These are phyloP conservation scores for Onygena corvina DNA, from an alignment of 2,329 filamentous ascomycete genomes.

Conservation along the genomic window DNA sequence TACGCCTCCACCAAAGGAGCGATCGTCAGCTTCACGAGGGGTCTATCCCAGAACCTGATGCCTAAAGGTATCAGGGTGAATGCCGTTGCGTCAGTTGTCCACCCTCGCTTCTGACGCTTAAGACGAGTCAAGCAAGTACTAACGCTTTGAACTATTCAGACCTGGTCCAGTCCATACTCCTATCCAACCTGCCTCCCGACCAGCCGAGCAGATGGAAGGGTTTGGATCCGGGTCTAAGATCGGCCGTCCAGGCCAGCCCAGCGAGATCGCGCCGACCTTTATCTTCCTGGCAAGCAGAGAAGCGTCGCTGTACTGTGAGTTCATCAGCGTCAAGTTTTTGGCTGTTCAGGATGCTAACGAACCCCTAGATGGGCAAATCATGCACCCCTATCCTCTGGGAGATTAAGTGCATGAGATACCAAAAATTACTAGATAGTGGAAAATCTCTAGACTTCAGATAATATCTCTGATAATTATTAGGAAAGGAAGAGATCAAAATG, in stretches of 20 bases:
- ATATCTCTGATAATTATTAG: slow-evolving; percentile 7
- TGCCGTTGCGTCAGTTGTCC: slow-evolving; percentile 29
- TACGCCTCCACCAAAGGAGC: slow-evolving; percentile 49
- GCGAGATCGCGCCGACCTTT: slow-evolving; percentile 31
- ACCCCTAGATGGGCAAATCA: slow-evolving; percentile 24
- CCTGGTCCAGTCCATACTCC: slow-evolving; percentile 27
- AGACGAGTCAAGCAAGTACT: neutral
- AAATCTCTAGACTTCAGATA: too few relatives aligned
- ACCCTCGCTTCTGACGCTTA: neutral
- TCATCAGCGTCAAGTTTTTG: neutral
- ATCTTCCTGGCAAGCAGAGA: slow-evolving; percentile 30
- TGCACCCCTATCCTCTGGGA: slow-evolving; percentile 27
- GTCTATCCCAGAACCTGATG: slow-evolving; percentile 43
- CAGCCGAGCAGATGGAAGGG: slow-evolving; percentile 26
- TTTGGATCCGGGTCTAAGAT: slow-evolving; percentile 23
- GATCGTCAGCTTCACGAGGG: slow-evolving; percentile 45
- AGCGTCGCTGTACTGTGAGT: slow-evolving; percentile 27
- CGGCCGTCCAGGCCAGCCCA: slow-evolving; percentile 28
- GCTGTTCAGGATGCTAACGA: neutral
- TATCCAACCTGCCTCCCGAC: slow-evolving; percentile 27
- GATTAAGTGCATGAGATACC: slow-evolving; percentile 18
- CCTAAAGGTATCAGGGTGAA: slow-evolving; percentile 48
- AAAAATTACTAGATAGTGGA: neutral
- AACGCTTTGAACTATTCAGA: slow-evolving; percentile 14
- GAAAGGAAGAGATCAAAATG: neutral